A percentile compares a stretch with the other conserved stretches of the same genome.
phyloP scores from a whole-genome alignment of 352 stramenopile species.

The Phytopythium delawarense region DNA sequence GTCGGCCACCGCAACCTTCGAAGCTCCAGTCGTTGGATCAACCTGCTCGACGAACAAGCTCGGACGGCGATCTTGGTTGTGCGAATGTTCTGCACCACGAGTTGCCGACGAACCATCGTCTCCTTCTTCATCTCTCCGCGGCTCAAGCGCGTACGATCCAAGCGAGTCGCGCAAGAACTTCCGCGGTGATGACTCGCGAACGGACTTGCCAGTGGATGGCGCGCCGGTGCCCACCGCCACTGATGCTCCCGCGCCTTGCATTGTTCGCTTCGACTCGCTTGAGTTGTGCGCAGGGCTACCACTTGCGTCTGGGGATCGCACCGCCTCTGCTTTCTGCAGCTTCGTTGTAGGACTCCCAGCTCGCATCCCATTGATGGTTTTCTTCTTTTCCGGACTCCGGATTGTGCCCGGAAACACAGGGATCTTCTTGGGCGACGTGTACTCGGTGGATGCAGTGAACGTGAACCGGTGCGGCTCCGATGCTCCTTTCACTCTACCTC shows the following conservation, averaged over 20 bases:
- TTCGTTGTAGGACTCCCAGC: conserved; percentile 13
- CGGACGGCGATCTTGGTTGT: conserved; percentile 26
- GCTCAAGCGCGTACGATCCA: conserved; percentile 6
- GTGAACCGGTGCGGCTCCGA: conserved; percentile 46
- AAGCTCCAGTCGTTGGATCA: conserved; percentile 41
- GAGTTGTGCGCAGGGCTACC: background rate
- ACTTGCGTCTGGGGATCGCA: background rate
- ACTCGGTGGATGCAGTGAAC: conserved; percentile 63
- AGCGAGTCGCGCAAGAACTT: conserved; percentile 65
- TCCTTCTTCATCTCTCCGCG: conserved; percentile 11
- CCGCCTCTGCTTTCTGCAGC: conserved; percentile 1
- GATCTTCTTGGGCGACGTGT: conserved; percentile 77
- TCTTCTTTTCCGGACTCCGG: conserved; percentile 52
- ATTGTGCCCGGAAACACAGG: conserved; percentile 62
- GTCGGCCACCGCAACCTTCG: conserved; percentile 29
- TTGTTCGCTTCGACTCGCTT: background rate
- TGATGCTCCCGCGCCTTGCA: too few species aligned
- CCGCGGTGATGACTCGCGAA: conserved; percentile 49
- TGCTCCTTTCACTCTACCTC: background rate
- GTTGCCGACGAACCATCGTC: background rate
- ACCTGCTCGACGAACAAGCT: conserved; percentile 42
- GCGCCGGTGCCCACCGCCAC: background rate
- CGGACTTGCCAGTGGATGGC: conserved; percentile 19
- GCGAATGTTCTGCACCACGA: background rate
- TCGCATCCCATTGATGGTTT: conserved; percentile 7